Evolutionary conservation across 306 rosid species (phyloP).

Genomic region (Myrica gale): DNA sequence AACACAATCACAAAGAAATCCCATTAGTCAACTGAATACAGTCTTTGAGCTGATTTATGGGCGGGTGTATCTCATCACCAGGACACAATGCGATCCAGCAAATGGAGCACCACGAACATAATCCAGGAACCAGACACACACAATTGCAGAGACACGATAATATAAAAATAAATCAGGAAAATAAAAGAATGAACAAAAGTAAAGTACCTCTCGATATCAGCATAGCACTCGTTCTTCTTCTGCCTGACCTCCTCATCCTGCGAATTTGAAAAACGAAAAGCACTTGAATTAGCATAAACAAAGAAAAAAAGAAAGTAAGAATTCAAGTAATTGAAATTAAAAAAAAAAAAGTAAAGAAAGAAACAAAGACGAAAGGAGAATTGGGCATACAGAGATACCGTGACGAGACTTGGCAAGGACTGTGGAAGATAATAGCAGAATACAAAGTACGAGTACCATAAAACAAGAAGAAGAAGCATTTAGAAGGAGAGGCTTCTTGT

Average conservation of each 20-base stretch:
- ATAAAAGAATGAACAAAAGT: background rate
- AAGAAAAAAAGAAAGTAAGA: background rate
- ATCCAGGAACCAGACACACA: background rate
- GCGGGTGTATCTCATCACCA: background rate
- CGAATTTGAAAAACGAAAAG: slow-evolving; percentile 17
- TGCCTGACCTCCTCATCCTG: slow-evolving; percentile 76
- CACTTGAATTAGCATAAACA: background rate
- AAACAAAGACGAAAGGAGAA: background rate
- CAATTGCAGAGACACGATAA: too few relatives aligned
- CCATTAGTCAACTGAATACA: background rate
- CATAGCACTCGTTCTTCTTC: slow-evolving; percentile 77
- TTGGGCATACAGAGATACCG: slow-evolving; percentile 55
- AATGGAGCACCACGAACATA: background rate
- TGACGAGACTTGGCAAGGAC: slow-evolving; percentile 67
- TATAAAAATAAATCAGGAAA: background rate
- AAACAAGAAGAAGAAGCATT: background rate
- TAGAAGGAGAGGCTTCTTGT: slow-evolving; percentile 6
- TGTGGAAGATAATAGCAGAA: slow-evolving; percentile 30
- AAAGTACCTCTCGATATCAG: slow-evolving; percentile 71
- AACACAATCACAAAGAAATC: background rate
- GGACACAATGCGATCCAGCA: background rate
- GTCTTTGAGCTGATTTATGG: background rate
- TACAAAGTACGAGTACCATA: slow-evolving; percentile 26
- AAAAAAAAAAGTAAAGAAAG: background rate
- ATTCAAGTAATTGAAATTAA: background rate